Conservation (phyloP, 768 basidiomycete species). For the Calvatia gigantea region DNA sequence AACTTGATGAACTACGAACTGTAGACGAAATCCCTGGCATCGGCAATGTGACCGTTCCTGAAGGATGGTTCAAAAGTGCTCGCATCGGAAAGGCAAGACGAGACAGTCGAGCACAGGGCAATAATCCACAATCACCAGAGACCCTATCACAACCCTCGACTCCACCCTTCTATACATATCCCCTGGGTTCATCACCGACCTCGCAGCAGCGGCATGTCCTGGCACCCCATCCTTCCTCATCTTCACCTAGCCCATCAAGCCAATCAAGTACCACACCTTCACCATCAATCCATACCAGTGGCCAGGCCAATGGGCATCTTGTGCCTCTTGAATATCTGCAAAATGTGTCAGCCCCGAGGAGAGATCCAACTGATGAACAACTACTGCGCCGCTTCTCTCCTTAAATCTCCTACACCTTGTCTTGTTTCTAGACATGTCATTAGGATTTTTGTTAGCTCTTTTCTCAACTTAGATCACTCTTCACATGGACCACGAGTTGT, state of each 20-base stretch:
- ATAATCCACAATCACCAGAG: conserved; percentile 28
- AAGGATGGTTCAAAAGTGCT: conserved; percentile 77
- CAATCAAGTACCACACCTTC: conserved; percentile 37
- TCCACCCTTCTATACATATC: conserved; percentile 18
- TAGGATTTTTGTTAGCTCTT: background rate
- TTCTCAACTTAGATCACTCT: background rate
- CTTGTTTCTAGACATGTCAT: background rate
- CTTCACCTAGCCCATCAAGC: conserved; percentile 26
- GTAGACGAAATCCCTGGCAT: conserved; percentile 68
- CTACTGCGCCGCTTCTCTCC: conserved; percentile 55
- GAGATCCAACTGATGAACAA: conserved; percentile 65
- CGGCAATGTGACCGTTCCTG: conserved; percentile 64
- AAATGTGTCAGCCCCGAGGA: conserved; percentile 46
- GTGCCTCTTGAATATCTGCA: conserved; percentile 67
- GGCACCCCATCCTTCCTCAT: conserved; percentile 25
- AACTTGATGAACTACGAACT: conserved; percentile 65
- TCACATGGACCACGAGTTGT: background rate
- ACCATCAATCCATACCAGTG: conserved; percentile 33
- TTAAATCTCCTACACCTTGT: conserved; percentile 11
- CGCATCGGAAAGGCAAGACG: conserved; percentile 62
- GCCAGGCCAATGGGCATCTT: conserved; percentile 31
- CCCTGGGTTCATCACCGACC: conserved; percentile 13
- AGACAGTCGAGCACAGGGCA: conserved; percentile 41
- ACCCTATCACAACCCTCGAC: conserved; percentile 21
- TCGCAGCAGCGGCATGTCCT: conserved; percentile 22